A percentile compares a stretch with the other conserved stretches of the same genome.
Conservation (phyloP, 2,329 filamentous ascomycete species). For the Verticillium longisporum region DNA sequence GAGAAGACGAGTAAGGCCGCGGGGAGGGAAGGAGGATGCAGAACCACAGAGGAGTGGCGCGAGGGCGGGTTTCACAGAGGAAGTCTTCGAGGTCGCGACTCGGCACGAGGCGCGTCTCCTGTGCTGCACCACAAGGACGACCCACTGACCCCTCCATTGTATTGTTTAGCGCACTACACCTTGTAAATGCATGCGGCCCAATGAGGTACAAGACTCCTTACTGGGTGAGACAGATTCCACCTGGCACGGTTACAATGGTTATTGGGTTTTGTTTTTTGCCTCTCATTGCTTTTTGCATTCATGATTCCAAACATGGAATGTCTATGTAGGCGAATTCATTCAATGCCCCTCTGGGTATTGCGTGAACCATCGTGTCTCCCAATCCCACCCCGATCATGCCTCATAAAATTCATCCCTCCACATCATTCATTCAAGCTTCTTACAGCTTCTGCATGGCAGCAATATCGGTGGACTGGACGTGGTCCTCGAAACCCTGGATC, state of each 20-base stretch:
- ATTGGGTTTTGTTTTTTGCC: not conserved
- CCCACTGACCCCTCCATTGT: not conserved
- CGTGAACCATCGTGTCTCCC: slow-evolving; percentile 3
- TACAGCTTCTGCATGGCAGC: slow-evolving; percentile 16
- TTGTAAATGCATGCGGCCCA: not conserved
- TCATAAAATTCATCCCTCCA: slow-evolving; percentile 20
- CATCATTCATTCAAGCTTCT: slow-evolving; percentile 5
- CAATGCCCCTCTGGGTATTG: slow-evolving; percentile 1
- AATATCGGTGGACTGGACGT: slow-evolving; percentile 91
- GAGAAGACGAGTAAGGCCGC: not conserved
- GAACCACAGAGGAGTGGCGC: not conserved
- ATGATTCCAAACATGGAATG: not conserved
- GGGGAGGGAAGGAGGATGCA: too few relatives aligned
- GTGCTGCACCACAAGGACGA: not conserved
- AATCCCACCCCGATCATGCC: slow-evolving; percentile 18
- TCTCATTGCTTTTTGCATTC: slow-evolving; percentile 1
- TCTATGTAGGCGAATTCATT: slow-evolving; percentile 7
- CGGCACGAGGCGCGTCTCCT: slow-evolving; percentile 3
- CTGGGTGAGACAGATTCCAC: too few relatives aligned
- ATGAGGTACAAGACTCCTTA: not conserved
- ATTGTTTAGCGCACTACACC: not conserved
- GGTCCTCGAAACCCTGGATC: slow-evolving; percentile 81
- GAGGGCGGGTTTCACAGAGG: not conserved
- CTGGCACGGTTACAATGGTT: too few relatives aligned
- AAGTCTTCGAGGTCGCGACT: not conserved